Evolutionary conservation across 176 grass and related monocot genomes (phyloP), one percentile per base, ranked within the genome.

Genomic region (Poa pratensis): DNA sequence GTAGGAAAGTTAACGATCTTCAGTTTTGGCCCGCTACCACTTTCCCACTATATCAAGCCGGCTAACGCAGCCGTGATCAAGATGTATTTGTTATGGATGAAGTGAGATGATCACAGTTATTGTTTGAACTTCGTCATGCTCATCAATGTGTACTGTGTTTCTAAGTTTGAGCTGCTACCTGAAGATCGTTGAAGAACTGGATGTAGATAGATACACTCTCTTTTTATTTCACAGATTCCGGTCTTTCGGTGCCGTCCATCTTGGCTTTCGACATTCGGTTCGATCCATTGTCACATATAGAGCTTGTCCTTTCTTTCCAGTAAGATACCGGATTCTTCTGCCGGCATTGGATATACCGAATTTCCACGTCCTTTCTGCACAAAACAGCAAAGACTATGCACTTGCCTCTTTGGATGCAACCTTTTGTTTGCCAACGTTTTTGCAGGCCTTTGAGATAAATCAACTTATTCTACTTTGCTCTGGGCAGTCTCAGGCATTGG

Each of bases 1-100:
- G 17, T 71, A 91, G 81, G 42, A 77, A 78, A 66, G 24, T 68
- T 84, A 46, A 65, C 14, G 39, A 54, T 63, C 3, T 42, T 67
- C 60, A 20, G 67, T 87, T 90, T 17, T 30, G 3, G 75, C 5
- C 22, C 1, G 5, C 78, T 64, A 3, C 35, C 30, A 62, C 61
- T 57, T 20, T n/a, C 5, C 23, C 64, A 42, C 30, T 62, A 76
- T 23, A 42, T 3, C 7, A 12, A 50, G 20, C 39, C 2, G 28
- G 60, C 39, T 2, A 53, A 59, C 30, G 37, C 37, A 6, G 2
- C 16, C 37, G 35, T 22, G 7, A 17, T 5, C 51, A 48, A 86
- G 6, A 18, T 57, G 26, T 40, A 59, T 61, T 73, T 69, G 48
- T 20, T 79, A 4, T 63, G 18, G 37, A 18, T 43, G 63, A 59